Conservation (phyloP, 176 grass and related monocot genomes). For the Musa schizocarpa region DNA sequence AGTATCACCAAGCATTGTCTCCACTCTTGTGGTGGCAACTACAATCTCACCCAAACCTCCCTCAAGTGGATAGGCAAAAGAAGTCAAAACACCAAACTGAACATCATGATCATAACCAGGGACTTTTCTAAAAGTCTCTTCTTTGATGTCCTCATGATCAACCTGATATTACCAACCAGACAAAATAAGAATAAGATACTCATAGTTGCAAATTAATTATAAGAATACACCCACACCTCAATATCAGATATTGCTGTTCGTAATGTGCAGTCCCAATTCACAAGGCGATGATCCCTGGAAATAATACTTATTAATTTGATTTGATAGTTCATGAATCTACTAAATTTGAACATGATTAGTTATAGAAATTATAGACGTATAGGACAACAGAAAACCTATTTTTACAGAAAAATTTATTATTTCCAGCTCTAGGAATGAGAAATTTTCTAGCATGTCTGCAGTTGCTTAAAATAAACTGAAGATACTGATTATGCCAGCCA, state of each 20-base stretch:
- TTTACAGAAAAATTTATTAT: neutral
- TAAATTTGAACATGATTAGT: neutral
- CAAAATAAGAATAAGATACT: conserved; percentile 13
- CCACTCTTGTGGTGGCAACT: conserved; percentile 79
- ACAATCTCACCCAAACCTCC: conserved; percentile 69
- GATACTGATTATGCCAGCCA: conserved; percentile 7
- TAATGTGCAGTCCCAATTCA: conserved; percentile 96
- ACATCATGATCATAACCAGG: conserved; percentile 52
- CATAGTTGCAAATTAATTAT: neutral
- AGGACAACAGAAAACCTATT: neutral
- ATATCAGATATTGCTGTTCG: conserved; percentile 89
- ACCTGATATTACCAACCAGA: conserved; percentile 41
- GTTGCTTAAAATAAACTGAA: conserved; percentile 1
- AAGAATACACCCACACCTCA: conserved; percentile 35
- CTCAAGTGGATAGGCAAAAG: conserved; percentile 84
- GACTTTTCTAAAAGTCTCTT: conserved; percentile 56
- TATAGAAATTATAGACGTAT: neutral
- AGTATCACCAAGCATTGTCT: conserved; percentile 87
- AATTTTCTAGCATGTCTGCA: neutral
- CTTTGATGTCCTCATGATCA: conserved; percentile 68
- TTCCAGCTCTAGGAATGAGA: neutral
- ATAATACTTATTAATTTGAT: conserved; percentile 7
- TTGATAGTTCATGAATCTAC: neutral
- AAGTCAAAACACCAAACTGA: conserved; percentile 84
- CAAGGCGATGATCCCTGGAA: conserved; percentile 69